Percentiles rank a stretch among this genome's conserved stretches.
Conservation (phyloP, 306 rosid species). For the Rosa persica region DNA sequence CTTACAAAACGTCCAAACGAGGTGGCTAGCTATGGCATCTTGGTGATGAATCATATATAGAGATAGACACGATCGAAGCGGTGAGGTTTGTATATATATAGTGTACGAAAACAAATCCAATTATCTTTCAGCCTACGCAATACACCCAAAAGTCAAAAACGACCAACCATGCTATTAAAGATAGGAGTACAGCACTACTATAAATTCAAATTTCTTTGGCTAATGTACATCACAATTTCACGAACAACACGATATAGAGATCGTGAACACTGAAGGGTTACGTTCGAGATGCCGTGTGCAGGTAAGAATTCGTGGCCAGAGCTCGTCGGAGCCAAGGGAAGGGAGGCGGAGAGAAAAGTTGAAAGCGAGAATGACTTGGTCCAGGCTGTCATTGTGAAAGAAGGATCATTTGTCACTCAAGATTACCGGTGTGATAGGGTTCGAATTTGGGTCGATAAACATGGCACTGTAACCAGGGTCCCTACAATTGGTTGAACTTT, state of each 20-base stretch:
- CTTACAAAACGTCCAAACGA: too few species aligned
- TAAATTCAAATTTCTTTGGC: not conserved
- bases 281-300: not conserved
- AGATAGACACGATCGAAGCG: not conserved
- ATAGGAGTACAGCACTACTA: not conserved
- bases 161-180: not conserved
- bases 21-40: too few species aligned
- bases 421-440: constrained; percentile 47
- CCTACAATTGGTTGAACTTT: constrained; percentile 24
- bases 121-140: not conserved
- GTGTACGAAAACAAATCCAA: not conserved
- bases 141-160: constrained; percentile 14
- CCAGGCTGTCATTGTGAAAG: constrained; percentile 25
- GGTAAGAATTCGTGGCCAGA: constrained; percentile 61
- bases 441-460: constrained; percentile 39
- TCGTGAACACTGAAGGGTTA: not conserved
- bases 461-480: constrained; percentile 26
- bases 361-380: constrained; percentile 49
- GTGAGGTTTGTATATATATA: not conserved
- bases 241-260: not conserved
- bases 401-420: constrained; percentile 6
- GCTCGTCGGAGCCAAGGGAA: constrained; percentile 41
- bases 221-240: not conserved
- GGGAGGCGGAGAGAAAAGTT: constrained; percentile 34
- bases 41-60: not conserved